Conservation (phyloP, 257 asterid genomes). For the Nyctanthes arbortristis region DNA sequence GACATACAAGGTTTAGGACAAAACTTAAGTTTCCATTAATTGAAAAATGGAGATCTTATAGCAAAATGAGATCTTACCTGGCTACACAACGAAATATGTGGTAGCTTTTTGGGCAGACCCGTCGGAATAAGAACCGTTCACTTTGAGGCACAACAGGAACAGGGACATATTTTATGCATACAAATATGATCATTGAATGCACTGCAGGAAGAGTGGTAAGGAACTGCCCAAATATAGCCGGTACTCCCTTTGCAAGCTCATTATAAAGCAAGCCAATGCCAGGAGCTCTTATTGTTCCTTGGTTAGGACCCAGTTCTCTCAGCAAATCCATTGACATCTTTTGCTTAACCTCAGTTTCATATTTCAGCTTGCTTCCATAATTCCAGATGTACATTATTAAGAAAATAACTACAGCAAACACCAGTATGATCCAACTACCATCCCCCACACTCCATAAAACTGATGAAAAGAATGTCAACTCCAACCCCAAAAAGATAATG, state of each 20-base stretch:
- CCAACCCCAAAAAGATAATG: conserved; percentile 76
- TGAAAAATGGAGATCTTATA: not conserved
- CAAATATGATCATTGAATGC: conserved; percentile 95
- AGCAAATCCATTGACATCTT: conserved; percentile 89
- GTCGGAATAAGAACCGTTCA: conserved; percentile 88
- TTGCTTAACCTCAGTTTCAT: conserved; percentile 86
- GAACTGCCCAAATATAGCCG: conserved; percentile 93
- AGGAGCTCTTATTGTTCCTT: conserved; percentile 92
- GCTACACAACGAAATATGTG: conserved; percentile 98
- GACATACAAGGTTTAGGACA: conserved; percentile 22
- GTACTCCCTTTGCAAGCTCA: conserved; percentile 93
- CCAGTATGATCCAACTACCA: conserved; percentile 95
- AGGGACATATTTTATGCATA: conserved; percentile 90
- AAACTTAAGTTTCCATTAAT: not conserved
- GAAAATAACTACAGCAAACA: conserved; percentile 72
- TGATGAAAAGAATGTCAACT: conserved; percentile 78
- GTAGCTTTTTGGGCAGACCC: conserved; percentile 81
- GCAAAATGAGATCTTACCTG: conserved; percentile 49
- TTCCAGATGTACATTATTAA: conserved; percentile 92
- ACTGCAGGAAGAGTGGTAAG: conserved; percentile 90
- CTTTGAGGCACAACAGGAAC: conserved; percentile 89
- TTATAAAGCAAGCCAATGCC: conserved; percentile 91
- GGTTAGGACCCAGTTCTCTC: conserved; percentile 79
- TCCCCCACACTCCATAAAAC: conserved; percentile 92
- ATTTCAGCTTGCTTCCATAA: conserved; percentile 87